phyloP scores from a whole-genome alignment of 208 protist genomes.

The Acanthamoeba lenticulata region DNA sequence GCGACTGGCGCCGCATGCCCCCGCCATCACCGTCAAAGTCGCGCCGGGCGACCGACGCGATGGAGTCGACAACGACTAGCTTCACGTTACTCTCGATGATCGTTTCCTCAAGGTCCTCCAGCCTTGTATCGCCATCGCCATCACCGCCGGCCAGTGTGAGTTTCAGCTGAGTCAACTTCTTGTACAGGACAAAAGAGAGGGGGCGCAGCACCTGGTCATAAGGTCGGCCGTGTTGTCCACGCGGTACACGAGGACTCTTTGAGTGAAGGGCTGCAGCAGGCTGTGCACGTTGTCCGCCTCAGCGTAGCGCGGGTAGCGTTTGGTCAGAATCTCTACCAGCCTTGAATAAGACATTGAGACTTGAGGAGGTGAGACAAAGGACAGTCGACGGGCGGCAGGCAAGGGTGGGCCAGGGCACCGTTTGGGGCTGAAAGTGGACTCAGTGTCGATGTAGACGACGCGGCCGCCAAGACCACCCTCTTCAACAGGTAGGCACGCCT shows the following conservation, averaged over 20 bases:
- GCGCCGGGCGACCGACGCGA: neutral
- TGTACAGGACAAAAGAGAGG: no score
- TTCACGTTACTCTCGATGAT: constrained; percentile 57
- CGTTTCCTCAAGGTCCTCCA: constrained; percentile 38
- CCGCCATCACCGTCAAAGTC: constrained; percentile 30
- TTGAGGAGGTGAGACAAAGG: neutral
- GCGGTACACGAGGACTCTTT: constrained; percentile 26
- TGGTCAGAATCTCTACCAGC: constrained; percentile 60
- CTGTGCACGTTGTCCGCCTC: constrained; percentile 33
- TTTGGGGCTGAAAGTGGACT: constrained; percentile 49
- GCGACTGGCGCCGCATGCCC: neutral
- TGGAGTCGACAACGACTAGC: constrained; percentile 43
- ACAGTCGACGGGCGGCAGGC: neutral
- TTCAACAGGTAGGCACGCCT: constrained; percentile 33
- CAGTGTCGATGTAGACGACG: constrained; percentile 59
- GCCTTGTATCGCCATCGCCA: no score
- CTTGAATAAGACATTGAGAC: neutral
- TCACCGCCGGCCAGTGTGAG: no score
- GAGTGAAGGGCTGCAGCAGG: constrained; percentile 19
- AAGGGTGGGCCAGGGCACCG: neutral
- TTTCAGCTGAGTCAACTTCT: no score
- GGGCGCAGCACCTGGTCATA: neutral
- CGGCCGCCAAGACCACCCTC: constrained; percentile 46
- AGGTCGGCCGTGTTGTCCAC: constrained; percentile 6
- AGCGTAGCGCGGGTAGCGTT: constrained; percentile 25